Evolutionary conservation across 345 rosid genomes (phyloP).

Genomic region (Rhodamnia rubescens): DNA sequence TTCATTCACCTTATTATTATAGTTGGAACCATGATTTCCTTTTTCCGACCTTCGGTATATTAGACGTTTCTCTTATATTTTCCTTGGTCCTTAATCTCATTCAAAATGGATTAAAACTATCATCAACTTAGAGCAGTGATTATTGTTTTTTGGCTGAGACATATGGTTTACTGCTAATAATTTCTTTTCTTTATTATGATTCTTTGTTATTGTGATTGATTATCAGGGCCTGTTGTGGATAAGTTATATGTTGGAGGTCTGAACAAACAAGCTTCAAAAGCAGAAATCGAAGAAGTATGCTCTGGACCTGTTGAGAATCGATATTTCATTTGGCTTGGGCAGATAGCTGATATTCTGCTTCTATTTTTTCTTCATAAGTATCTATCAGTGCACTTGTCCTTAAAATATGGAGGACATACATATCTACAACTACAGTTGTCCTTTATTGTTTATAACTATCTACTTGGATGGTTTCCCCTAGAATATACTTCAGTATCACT

Average conservation of each 20-base stretch:
- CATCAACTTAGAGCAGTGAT: neutral
- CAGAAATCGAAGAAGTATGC: slow-evolving; percentile 67
- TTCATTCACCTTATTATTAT: neutral
- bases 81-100: neutral
- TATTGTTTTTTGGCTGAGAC: neutral
- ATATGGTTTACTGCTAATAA: neutral
- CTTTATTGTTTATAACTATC: neutral
- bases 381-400: neutral
- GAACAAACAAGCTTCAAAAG: slow-evolving; percentile 49
- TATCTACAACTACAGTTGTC: neutral
- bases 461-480: neutral
- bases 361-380: neutral
- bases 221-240: slow-evolving; percentile 28
- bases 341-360: neutral
- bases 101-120: neutral
- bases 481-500: neutral
- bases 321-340: neutral
- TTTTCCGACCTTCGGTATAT: neutral
- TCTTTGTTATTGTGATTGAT: neutral
- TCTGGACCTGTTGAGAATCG: neutral
- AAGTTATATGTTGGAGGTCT: slow-evolving; percentile 73
- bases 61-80: neutral
- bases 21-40: neutral
- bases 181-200: neutral
- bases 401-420: neutral